A percentile compares a stretch with the other conserved stretches of the same genome.
phyloP scores from a whole-genome alignment of 2,329 filamentous ascomycete species.

The Arthrobotrys iridis region DNA sequence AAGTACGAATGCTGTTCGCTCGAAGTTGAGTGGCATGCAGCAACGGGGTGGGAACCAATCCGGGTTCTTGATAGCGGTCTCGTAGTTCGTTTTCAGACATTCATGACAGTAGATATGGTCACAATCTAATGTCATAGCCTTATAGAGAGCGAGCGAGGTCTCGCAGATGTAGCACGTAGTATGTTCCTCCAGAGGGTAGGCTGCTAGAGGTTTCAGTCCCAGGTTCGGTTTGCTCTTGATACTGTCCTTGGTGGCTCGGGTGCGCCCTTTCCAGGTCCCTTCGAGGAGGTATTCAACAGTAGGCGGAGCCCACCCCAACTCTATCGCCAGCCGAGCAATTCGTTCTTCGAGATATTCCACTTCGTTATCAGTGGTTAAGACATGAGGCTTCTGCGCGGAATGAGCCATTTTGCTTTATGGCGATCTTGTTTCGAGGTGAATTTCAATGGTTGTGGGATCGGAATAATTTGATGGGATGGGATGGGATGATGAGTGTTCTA shows the following conservation, averaged over 20 bases:
- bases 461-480: no score
- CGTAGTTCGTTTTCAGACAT: constrained; percentile 20
- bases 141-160: background rate
- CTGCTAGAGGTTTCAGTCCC: background rate
- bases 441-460: no score
- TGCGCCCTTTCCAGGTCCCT: background rate
- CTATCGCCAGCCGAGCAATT: constrained; percentile 16
- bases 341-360: background rate
- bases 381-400: background rate
- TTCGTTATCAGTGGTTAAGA: background rate
- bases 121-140: background rate
- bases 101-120: constrained; percentile 17
- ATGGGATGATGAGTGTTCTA: no score
- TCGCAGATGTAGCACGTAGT: constrained; percentile 24
- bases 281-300: background rate
- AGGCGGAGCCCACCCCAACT: constrained; percentile 14
- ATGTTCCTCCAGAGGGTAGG: constrained; percentile 15
- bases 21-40: constrained; percentile 18
- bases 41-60: constrained; percentile 31
- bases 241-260: background rate
- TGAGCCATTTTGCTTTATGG: background rate
- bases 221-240: no score
- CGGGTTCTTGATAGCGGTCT: background rate
- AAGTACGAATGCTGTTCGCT: background rate
- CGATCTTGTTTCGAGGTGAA: no score